Percentiles rank a stretch among this genome's conserved stretches.
Evolutionary conservation across 495 filamentous ascomycete species (phyloP).

Genomic region (Friedmanniomyces simplex): DNA sequence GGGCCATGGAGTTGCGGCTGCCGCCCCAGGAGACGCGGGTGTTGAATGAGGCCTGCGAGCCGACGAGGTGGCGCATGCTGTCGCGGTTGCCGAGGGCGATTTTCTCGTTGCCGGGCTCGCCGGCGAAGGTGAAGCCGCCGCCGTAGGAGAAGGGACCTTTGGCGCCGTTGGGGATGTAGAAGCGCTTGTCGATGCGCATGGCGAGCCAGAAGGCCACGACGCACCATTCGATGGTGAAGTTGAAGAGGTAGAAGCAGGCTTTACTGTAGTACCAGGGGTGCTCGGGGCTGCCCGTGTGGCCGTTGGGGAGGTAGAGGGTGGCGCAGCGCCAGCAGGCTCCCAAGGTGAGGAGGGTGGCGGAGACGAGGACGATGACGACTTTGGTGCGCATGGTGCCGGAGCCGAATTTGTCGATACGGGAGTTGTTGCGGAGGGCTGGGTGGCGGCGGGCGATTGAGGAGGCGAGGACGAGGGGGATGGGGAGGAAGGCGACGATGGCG

Average conservation of each 20-base stretch:
- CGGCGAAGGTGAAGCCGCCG: constrained; percentile 20
- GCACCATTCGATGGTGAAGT: constrained; percentile 31
- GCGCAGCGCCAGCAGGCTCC: constrained; percentile 61
- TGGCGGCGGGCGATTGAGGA: constrained; percentile 44
- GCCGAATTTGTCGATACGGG: constrained; percentile 58
- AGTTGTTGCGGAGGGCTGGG: not conserved
- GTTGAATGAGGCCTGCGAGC: not conserved
- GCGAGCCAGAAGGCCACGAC: constrained; percentile 27
- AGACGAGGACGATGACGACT: constrained; percentile 47
- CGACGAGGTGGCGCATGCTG: constrained; percentile 9
- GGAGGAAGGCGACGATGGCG: constrained; percentile 62
- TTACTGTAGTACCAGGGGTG: constrained; percentile 51
- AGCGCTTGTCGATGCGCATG: constrained; percentile 30
- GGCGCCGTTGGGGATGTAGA: constrained; percentile 30
- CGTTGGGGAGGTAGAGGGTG: constrained; percentile 42
- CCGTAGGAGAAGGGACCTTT: constrained; percentile 25
- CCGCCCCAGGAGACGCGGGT: constrained; percentile 14
- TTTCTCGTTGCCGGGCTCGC: constrained; percentile 21
- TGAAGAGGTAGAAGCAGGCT: constrained; percentile 44
- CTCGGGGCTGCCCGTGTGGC: constrained; percentile 32
- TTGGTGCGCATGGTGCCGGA: constrained; percentile 56
- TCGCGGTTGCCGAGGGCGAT: constrained; percentile 1
- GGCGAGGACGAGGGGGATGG: constrained; percentile 51
- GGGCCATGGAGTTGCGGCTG: no score
- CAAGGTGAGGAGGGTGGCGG: constrained; percentile 48